phyloP scores from a whole-genome alignment of 1,284 basidiomycete species.

The Ganoderma leucocontextum region DNA sequence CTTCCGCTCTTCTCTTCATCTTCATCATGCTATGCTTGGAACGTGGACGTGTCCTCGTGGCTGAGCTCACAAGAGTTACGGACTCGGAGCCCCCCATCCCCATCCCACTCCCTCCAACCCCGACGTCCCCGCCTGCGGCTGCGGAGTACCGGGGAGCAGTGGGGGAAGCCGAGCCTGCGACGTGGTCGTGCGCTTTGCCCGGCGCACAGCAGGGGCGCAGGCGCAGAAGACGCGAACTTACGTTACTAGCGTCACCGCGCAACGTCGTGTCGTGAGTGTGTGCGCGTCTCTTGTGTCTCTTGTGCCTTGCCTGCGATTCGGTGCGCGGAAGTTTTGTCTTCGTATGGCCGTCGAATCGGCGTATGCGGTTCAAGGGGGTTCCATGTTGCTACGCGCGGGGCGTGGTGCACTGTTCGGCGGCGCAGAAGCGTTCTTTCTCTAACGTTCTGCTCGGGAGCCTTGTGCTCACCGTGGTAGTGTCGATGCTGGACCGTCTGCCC shows the following conservation, averaged over 20 bases:
- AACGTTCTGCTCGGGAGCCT: not conserved
- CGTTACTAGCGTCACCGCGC: conserved; percentile 1
- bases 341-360: not conserved
- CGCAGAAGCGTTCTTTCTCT: not conserved
- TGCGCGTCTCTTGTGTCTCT: not conserved
- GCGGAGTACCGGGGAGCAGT: not conserved
- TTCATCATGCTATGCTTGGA: conserved; percentile 2
- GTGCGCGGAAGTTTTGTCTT: not conserved
- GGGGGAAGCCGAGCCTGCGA: not conserved
- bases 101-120: not conserved
- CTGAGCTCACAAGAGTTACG: not conserved
- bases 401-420: not conserved
- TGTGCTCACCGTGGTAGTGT: not conserved
- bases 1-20: not conserved
- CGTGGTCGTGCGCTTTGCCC: not conserved
- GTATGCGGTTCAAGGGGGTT: not conserved
- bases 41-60: conserved; percentile 7
- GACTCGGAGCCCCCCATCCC: not conserved
- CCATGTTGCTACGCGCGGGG: not conserved
- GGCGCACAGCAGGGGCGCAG: conserved; percentile 5
- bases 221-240: not conserved
- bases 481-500: not conserved
- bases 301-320: not conserved
- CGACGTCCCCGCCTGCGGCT: not conserved
- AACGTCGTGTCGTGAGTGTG: not conserved